Conservation (phyloP, 257 asterid genomes). For the Solanum dulcamara region DNA sequence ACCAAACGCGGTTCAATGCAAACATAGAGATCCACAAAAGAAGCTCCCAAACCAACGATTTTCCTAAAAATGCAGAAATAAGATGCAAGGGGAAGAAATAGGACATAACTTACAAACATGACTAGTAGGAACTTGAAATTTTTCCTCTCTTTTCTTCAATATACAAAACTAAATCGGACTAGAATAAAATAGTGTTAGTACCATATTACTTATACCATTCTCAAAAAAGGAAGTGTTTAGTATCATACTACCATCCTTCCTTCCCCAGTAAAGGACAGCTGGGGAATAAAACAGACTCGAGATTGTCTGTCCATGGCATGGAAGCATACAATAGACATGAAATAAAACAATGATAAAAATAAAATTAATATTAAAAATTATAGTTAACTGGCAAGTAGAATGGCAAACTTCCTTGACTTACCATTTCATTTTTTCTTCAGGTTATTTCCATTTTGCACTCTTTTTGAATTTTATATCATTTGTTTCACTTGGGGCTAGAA, state of each 20-base stretch:
- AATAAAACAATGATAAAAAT: background rate
- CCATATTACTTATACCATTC: background rate
- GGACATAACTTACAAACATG: background rate
- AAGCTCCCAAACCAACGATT: background rate
- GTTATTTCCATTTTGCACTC: background rate
- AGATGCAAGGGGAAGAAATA: background rate
- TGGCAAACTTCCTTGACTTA: background rate
- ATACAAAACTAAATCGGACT: background rate
- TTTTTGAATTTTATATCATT: background rate
- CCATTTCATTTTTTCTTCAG: background rate
- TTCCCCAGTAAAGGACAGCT: background rate
- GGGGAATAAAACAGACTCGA: background rate
- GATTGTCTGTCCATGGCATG: background rate
- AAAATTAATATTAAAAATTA: background rate
- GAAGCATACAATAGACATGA: background rate
- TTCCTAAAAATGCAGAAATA: background rate
- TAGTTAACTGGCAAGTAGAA: background rate
- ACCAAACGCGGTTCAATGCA: background rate
- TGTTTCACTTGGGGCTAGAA: background rate
- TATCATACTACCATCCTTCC: background rate
- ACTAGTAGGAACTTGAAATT: background rate
- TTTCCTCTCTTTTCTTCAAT: background rate
- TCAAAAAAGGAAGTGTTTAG: background rate
- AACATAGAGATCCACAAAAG: background rate
- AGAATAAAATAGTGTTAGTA: background rate